phyloP scores from a whole-genome alignment of 2,329 filamentous ascomycete genomes.

The Nectriaceae sp. region DNA sequence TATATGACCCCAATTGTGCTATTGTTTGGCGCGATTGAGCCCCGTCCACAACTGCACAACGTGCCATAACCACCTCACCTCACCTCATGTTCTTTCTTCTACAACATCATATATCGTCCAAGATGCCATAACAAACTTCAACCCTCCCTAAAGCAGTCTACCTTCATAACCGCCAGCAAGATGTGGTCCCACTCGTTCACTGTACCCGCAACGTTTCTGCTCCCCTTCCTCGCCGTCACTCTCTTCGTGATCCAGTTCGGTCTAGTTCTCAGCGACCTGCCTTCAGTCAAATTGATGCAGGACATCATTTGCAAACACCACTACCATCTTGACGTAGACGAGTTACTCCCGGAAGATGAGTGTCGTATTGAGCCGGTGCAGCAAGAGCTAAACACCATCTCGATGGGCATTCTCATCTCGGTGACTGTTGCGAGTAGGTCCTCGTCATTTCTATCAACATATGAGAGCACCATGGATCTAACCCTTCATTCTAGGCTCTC shows the following conservation, averaged over 20 bases:
- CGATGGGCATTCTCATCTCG: slow-evolving; percentile 22
- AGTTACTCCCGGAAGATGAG: slow-evolving; percentile 15
- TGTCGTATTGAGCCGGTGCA: slow-evolving; percentile 24
- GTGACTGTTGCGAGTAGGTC: slow-evolving; percentile 19
- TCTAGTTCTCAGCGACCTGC: slow-evolving; percentile 23
- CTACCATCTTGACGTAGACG: slow-evolving; percentile 1
- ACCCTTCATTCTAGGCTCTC: slow-evolving; percentile 15
- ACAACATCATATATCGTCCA: too few species aligned
- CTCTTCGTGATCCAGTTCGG: slow-evolving; percentile 29
- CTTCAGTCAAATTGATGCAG: slow-evolving; percentile 25
- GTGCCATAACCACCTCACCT: too few species aligned
- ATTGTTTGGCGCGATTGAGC: too few species aligned
- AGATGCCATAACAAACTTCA: too few species aligned
- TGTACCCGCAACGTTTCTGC: slow-evolving; percentile 14
- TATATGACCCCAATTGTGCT: too few species aligned
- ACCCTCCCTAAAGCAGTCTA: too few species aligned
- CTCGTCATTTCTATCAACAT: not conserved
- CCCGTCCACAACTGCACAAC: too few species aligned
- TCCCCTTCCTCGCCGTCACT: slow-evolving; percentile 22
- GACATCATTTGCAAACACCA: slow-evolving; percentile 25
- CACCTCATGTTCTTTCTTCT: too few species aligned
- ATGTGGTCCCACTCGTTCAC: slow-evolving; percentile 16
- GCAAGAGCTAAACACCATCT: slow-evolving; percentile 21
- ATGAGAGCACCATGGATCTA: not conserved
- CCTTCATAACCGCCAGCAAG: too few species aligned